These are phyloP conservation scores for Globisporangium cylindrosporum DNA, from an alignment of 352 stramenopile genomes.

Conservation along the genomic window DNA sequence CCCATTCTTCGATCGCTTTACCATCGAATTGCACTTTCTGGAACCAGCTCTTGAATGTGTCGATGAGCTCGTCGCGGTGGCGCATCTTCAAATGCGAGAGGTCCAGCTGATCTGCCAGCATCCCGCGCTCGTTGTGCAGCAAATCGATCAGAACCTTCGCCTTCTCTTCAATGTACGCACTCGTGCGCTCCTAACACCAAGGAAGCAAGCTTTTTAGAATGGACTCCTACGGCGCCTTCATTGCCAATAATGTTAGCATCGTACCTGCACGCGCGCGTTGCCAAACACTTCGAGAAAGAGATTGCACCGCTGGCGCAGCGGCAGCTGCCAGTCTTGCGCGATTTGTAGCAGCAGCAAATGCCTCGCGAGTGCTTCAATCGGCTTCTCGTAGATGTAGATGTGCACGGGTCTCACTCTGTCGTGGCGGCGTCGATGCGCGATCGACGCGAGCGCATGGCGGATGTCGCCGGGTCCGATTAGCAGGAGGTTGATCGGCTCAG, in stretches of 20 bases:
- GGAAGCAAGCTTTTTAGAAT: background rate
- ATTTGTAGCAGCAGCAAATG: slow-evolving; percentile 89
- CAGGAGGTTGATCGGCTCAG: slow-evolving; percentile 48
- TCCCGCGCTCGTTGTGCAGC: slow-evolving; percentile 62
- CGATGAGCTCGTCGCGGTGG: slow-evolving; percentile 85
- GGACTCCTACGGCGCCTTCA: background rate
- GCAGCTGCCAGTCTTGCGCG: slow-evolving; percentile 83
- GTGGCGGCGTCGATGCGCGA: slow-evolving; percentile 45
- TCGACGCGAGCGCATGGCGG: slow-evolving; percentile 62
- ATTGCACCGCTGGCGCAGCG: slow-evolving; percentile 87
- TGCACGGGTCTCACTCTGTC: slow-evolving; percentile 45
- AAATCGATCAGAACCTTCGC: slow-evolving; percentile 67
- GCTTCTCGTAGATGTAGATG: slow-evolving; percentile 89
- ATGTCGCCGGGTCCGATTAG: slow-evolving; percentile 73
- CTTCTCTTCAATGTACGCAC: slow-evolving; percentile 77
- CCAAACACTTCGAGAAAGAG: slow-evolving; percentile 93
- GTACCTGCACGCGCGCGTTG: slow-evolving; percentile 85
- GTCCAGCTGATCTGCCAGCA: slow-evolving; percentile 69
- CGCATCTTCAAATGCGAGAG: slow-evolving; percentile 89
- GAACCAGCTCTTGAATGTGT: slow-evolving; percentile 84
- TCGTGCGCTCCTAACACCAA: slow-evolving; percentile 64
- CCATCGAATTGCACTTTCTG: slow-evolving; percentile 70
- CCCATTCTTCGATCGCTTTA: slow-evolving; percentile 13
- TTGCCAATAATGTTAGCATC: background rate
- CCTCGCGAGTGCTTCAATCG: slow-evolving; percentile 83